Evolutionary conservation across 2,329 filamentous ascomycete species (phyloP), one percentile per base, ranked within the genome.

Genomic region (Aureobasidium subglaciale): DNA sequence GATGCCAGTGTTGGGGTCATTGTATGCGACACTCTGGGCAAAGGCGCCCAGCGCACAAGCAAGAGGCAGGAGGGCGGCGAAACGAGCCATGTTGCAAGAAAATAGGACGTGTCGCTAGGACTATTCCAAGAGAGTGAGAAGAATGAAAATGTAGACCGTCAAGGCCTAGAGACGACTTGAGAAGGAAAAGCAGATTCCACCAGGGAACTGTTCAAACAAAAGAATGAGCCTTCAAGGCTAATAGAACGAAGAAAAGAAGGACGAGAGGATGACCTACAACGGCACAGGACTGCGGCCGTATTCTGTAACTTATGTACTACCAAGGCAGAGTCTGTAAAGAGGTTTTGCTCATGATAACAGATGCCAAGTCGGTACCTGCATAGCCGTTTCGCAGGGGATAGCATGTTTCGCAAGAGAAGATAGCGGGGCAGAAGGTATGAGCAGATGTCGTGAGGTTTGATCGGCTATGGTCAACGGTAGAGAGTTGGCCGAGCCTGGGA

Each of bases 1-100:
- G 57, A 79, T 79, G 22, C 73, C 73, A 2, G 76, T 77, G 52
- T 70, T 67, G 43, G 70, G 62, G 34, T 78, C 75, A 6, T 65
- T 71, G 60, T 73, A 77, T 22, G 66, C 30, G 10, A 53, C 53
- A 11, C 53, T 55, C 35, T 58, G 57, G 8, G 57, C 57, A 50
- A 46, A 30, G 27, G 48, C 57, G 13, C 54, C 57, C 22, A 48
- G 24, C 40, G 49, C 57, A 27, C 49, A 41, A 22, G 53, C 53
- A 49, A 56, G 35, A 22, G 57, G 30, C 22, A 49, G 34, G 32
- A 59, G n/a, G 22, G 52, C 25, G 27, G 46, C 54, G 49, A 56
- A 59, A 42, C 57, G 57, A 55, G 55, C 27, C 57, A 59, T 59
- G 16, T 29, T 58, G 46, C 15, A 45, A 45, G 30, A 35, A 35